Base-by-base conservation (phyloP, 306 rosid species). In the Calophaca sinica region DNA sequence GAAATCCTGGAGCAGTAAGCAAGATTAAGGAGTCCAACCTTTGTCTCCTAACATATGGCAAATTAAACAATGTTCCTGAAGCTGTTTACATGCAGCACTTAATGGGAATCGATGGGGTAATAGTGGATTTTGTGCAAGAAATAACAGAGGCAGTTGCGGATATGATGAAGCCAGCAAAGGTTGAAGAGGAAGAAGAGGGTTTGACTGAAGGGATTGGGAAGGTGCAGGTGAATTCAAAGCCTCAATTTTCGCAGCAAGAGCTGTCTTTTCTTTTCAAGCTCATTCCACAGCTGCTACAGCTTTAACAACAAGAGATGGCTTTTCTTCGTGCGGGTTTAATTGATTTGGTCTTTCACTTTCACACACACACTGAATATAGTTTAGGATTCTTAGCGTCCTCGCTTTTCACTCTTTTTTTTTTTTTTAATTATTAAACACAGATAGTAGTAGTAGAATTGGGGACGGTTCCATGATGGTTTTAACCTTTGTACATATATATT, bases 81-180 rank as follows among this genome's bases (percentile, higher is more conserved):
- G 98, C 96, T 4, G 97, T 96, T 2, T 88, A 92, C 84, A 57
- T 92, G 91, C 98, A 96, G 81, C 86, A 96, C 76, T 51, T 96
- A 29, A 96, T 96, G 98, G 98, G 99, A 57, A 76, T 92, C 2
- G 91, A 92, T 60, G 99, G 98, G 73, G 98, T 92, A 42, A 90
- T 96, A 10, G 97, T 92, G 39, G 98, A 96, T 86, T 75, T 87
- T 20, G 98, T 96, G 7, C 54, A 82, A 77, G 98, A 90, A 85
- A 96, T 92, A 36, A 84, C 97, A 4, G 89, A 87, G 76, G 80
- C 90, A 3, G 87, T 96, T 62, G 87, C 81, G 2, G 86, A 87
- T 49, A 68, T 87, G 86, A 83, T 87, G 49, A 86, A 80, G 59
- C 88, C 97, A 38, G 2, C 53, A 11, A 81, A 54, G 14, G 78